Evolutionary conservation across 1,139 yeast species (phyloP).

Genomic region (Suhomyces yuchorum): DNA sequence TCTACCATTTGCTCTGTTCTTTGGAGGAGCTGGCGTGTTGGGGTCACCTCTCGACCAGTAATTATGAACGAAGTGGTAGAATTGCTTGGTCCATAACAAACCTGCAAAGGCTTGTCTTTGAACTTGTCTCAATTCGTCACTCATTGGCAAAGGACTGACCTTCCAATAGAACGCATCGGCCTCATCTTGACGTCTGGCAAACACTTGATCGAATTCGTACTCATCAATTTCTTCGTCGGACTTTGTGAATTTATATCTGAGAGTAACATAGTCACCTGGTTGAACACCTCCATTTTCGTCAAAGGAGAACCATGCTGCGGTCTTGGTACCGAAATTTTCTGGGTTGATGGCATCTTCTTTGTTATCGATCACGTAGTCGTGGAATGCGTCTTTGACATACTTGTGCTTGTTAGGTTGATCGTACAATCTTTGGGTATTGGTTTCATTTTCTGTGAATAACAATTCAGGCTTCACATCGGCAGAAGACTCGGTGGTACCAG

Average conservation of each 20-base stretch:
- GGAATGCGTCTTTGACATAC: slow-evolving; percentile 89
- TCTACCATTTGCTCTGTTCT: slow-evolving; percentile 79
- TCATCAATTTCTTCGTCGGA: slow-evolving; percentile 64
- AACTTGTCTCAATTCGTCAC: slow-evolving; percentile 78
- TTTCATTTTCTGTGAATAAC: slow-evolving; percentile 87
- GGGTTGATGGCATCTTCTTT: slow-evolving; percentile 69
- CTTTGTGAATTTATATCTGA: slow-evolving; percentile 72
- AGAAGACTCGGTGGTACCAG: slow-evolving; percentile 61
- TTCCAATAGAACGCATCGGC: slow-evolving; percentile 96
- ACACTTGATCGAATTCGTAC: slow-evolving; percentile 70
- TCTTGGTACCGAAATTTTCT: slow-evolving; percentile 66
- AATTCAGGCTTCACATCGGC: slow-evolving; percentile 75
- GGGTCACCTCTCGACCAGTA: slow-evolving; percentile 94
- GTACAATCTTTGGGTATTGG: slow-evolving; percentile 72
- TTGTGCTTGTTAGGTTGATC: slow-evolving; percentile 56
- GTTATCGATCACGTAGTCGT: slow-evolving; percentile 72
- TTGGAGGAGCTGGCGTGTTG: slow-evolving; percentile 72
- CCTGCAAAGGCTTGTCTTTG: slow-evolving; percentile 97
- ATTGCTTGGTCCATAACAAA: slow-evolving; percentile 91
- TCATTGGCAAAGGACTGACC: slow-evolving; percentile 81
- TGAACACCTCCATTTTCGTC: slow-evolving; percentile 78
- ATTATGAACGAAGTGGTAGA: slow-evolving; percentile 82
- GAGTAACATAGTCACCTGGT: slow-evolving; percentile 85
- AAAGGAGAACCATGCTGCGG: slow-evolving; percentile 81
- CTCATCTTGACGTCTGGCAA: slow-evolving; percentile 78